Percentiles rank a stretch among this genome's conserved stretches.
phyloP scores from a whole-genome alignment of 352 stramenopile species.

The Phytophthora melonis region DNA sequence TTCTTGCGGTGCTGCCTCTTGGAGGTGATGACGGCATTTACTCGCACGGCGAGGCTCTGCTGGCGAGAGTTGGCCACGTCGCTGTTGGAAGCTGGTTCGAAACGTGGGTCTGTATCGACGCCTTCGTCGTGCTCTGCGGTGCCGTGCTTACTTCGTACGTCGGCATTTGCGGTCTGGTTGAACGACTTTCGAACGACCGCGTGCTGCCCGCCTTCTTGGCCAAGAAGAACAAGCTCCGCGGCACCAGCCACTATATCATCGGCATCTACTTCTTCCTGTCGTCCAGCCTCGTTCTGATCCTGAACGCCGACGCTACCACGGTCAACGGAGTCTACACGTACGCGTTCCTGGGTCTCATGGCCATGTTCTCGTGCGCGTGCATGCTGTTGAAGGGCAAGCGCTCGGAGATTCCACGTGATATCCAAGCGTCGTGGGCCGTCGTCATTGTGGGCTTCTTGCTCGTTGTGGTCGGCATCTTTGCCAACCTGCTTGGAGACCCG shows the following conservation, averaged over 20 bases:
- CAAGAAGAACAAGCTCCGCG: slow-evolving; percentile 57
- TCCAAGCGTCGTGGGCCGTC: slow-evolving; percentile 60
- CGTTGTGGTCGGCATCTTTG: slow-evolving; percentile 77
- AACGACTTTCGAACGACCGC: slow-evolving; percentile 75
- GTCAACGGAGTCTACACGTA: slow-evolving; percentile 89
- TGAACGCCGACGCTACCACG: slow-evolving; percentile 72
- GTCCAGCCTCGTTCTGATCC: slow-evolving; percentile 67
- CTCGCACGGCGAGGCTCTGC: slow-evolving; percentile 53
- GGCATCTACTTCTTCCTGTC: slow-evolving; percentile 68
- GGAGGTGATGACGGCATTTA: slow-evolving; percentile 51
- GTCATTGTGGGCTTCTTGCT: slow-evolving; percentile 38
- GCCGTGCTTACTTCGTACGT: slow-evolving; percentile 87
- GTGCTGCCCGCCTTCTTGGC: slow-evolving; percentile 61
- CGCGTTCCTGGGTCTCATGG: slow-evolving; percentile 86
- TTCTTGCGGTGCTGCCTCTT: slow-evolving; percentile 77
- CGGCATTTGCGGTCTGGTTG: slow-evolving; percentile 78
- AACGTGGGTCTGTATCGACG: slow-evolving; percentile 75
- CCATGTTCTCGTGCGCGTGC: slow-evolving; percentile 81
- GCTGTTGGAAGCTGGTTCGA: slow-evolving; percentile 51
- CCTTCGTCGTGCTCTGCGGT: slow-evolving; percentile 87
- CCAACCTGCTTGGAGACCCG: slow-evolving; percentile 84
- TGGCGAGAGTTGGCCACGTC: slow-evolving; percentile 65
- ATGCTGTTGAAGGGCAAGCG: slow-evolving; percentile 90
- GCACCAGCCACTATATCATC: slow-evolving; percentile 82
- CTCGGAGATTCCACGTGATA: slow-evolving; percentile 71